Base-by-base conservation (phyloP, 2,329 filamentous ascomycete species). In the Aspergillus melleus region DNA sequence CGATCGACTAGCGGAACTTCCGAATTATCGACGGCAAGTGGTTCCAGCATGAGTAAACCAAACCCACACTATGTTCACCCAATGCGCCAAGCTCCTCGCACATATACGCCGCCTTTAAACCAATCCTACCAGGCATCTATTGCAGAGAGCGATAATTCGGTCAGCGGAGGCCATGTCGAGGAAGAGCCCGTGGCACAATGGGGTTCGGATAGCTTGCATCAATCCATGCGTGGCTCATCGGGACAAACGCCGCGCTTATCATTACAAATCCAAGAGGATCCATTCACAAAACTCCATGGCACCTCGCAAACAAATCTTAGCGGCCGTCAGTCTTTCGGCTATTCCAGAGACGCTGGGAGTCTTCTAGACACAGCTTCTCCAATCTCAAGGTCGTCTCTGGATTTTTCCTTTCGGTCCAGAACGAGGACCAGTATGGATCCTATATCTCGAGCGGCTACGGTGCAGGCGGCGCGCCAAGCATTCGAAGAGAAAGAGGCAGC, bases 401-500 rank as follows among this genome's bases (percentile, higher is more conserved):
- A 87, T 68, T 83, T 81, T 62, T 79, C 82, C 22, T 82, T 85
- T 63, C 79, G 80, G 72, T 83, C 66, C 22, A 80, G 78, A 54
- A 80, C 77, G 26, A 76, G 80, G 57, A 74, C 78, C 4, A 83
- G 82, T 58, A 78, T 77, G 16, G 84, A 86, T 64, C 78, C 84
- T 8, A 77, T 80, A 30, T 80, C 81, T 5, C 80, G 83, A 44
- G 84, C 83, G 47, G 84, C 84, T 19, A 80, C 80, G 4, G 83
- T 87, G 10, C 80, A 82, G 57, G 83, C 82, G 49, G 81, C 83
- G 5, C 80, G 85, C 6, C 76, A 81, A 54, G 84, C 84, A 32
- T 87, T 86, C 68, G 79, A 84, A 59, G 83, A 86, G 64, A 84
- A 84, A 64, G 83, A 87, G 72, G 83, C 81, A 4, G 82, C 80